phyloP scores from a whole-genome alignment of 2,329 filamentous ascomycete genomes.

The Neurospora crassa region DNA sequence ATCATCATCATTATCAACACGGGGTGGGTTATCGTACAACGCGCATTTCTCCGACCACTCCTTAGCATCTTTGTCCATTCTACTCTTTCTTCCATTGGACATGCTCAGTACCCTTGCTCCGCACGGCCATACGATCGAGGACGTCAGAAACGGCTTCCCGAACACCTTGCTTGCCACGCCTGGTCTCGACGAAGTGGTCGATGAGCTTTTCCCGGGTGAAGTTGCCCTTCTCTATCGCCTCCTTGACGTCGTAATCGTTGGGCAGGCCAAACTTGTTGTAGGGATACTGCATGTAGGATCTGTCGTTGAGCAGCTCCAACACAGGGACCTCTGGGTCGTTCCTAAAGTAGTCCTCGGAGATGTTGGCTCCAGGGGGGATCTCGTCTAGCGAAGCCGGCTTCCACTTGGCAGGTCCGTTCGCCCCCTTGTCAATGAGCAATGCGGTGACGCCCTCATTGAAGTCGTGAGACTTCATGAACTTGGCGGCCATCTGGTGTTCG shows the following conservation, averaged over 20 bases:
- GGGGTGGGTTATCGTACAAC: not conserved
- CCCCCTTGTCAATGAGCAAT: constrained; percentile 59
- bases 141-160: constrained; percentile 60
- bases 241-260: constrained; percentile 50
- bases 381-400: constrained; percentile 62
- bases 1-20: not conserved
- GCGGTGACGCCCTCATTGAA: constrained; percentile 88
- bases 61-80: not conserved
- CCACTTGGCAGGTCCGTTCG: constrained; percentile 55
- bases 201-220: constrained; percentile 49
- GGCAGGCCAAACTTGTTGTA: constrained; percentile 63
- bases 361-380: constrained; percentile 42
- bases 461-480: constrained; percentile 87
- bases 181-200: constrained; percentile 49
- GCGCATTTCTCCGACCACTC: not conserved
- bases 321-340: constrained; percentile 31
- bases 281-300: constrained; percentile 66
- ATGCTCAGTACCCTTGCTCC: not conserved
- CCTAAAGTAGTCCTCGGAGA: constrained; percentile 61
- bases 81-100: not conserved
- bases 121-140: constrained; percentile 46
- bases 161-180: constrained; percentile 59
- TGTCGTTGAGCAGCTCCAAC: constrained; percentile 52
- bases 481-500: constrained; percentile 73
- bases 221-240: constrained; percentile 29